Conservation (phyloP, 495 filamentous ascomycete species). For the Aspergillus egyptiacus region DNA sequence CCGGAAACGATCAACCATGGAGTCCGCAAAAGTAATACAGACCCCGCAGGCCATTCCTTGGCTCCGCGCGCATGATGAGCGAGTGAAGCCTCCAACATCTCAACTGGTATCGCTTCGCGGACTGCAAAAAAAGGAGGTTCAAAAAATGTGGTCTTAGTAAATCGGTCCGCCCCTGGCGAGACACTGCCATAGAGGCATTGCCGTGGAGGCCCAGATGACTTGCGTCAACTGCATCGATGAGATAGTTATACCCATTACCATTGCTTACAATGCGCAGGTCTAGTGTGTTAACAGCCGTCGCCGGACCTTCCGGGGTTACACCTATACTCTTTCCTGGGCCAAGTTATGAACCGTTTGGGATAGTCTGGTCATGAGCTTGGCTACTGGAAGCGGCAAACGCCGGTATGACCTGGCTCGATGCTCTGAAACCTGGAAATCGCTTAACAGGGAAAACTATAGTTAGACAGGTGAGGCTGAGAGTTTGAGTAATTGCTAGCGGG, state of each 20-base stretch:
- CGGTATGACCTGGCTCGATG: no score
- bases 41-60: slow-evolving; percentile 28
- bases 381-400: slow-evolving; percentile 19
- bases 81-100: slow-evolving; percentile 34
- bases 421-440: no score
- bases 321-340: slow-evolving; percentile 14
- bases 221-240: slow-evolving; percentile 8
- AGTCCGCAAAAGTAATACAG: slow-evolving; percentile 30
- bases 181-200: slow-evolving; percentile 34
- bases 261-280: slow-evolving; percentile 28
- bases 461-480: no score
- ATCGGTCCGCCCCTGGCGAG: slow-evolving; percentile 37
- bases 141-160: slow-evolving; percentile 31
- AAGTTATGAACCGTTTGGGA: not conserved
- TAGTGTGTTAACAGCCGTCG: slow-evolving; percentile 31
- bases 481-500: no score
- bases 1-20: slow-evolving; percentile 28
- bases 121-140: slow-evolving; percentile 32
- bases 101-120: slow-evolving; percentile 31
- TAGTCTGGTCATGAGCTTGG: not conserved
- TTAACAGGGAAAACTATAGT: no score
- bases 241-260: slow-evolving; percentile 30
- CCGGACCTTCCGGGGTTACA: slow-evolving; percentile 38
- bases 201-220: slow-evolving; percentile 14
- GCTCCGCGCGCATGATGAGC: slow-evolving; percentile 32